Conservation (phyloP, 192 early-diverging fungal genomes). For the Coemansia sp. region DNA sequence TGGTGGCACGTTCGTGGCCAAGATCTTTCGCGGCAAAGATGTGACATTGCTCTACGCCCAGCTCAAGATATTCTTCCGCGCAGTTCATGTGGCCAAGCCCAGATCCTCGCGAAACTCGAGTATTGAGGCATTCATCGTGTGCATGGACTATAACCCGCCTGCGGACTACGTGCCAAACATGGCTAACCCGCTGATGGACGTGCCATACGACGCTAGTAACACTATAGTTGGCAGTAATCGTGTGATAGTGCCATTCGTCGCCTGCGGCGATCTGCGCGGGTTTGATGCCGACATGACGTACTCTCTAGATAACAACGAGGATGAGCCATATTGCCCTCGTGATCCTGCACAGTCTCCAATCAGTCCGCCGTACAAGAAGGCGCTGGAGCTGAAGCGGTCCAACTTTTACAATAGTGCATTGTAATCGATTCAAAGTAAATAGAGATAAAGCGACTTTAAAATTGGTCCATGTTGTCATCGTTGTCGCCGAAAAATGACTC, state of each 20-base stretch:
- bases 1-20: constrained; percentile 96
- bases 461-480: constrained; percentile 7
- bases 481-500: background rate
- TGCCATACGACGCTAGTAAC: constrained; percentile 71
- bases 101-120: constrained; percentile 91
- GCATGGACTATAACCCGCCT: constrained; percentile 87
- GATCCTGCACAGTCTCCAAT: constrained; percentile 86
- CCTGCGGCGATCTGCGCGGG: constrained; percentile 87
- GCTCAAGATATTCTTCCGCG: constrained; percentile 88
- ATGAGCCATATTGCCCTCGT: constrained; percentile 52
- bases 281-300: constrained; percentile 92
- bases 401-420: constrained; percentile 68
- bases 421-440: constrained; percentile 9
- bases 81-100: constrained; percentile 91
- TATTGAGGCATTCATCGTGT: constrained; percentile 94
- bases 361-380: constrained; percentile 84
- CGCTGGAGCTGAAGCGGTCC: constrained; percentile 72
- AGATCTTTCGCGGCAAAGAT: constrained; percentile 97
- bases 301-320: constrained; percentile 58
- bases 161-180: constrained; percentile 84
- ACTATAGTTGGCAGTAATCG: constrained; percentile 71
- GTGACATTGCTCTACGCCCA: constrained; percentile 89
- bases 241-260: constrained; percentile 84
- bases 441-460: constrained; percentile 13
- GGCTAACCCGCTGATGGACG: constrained; percentile 86